phyloP scores from a whole-genome alignment of 441 rosid genomes.

The Omphalea diandra region DNA sequence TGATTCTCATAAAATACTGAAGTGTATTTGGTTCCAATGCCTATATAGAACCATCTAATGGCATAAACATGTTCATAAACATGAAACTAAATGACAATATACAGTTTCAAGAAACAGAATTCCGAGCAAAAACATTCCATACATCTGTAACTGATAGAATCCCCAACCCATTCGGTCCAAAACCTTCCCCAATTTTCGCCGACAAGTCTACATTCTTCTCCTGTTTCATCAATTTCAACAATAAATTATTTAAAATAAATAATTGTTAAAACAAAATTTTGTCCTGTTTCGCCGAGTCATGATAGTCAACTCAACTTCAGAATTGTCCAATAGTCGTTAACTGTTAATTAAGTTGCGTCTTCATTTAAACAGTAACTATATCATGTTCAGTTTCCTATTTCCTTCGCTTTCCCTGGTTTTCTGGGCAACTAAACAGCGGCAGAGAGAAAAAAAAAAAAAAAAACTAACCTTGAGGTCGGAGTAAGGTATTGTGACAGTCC shows the following conservation, averaged over 20 bases:
- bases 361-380: background rate
- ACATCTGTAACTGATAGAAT: slow-evolving; percentile 70
- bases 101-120: background rate
- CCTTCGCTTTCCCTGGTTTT: background rate
- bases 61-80: background rate
- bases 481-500: slow-evolving; percentile 69
- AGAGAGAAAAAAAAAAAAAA: background rate
- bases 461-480: slow-evolving; percentile 62
- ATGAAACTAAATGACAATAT: background rate
- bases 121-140: slow-evolving; percentile 7
- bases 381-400: background rate
- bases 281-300: background rate
- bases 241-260: slow-evolving; percentile 8
- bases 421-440: slow-evolving; percentile 23
- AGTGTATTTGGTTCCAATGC: background rate
- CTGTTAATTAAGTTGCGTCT: background rate
- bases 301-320: background rate
- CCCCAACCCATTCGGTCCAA: slow-evolving; percentile 87
- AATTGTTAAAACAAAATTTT: no score
- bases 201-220: slow-evolving; percentile 64
- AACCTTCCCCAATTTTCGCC: slow-evolving; percentile 70
- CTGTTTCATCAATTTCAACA: slow-evolving; percentile 39
- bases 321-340: background rate
- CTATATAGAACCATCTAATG: background rate
- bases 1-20: background rate